Base-by-base conservation (phyloP, 768 basidiomycete species). In the Pilatotrama ljubarskyi region DNA sequence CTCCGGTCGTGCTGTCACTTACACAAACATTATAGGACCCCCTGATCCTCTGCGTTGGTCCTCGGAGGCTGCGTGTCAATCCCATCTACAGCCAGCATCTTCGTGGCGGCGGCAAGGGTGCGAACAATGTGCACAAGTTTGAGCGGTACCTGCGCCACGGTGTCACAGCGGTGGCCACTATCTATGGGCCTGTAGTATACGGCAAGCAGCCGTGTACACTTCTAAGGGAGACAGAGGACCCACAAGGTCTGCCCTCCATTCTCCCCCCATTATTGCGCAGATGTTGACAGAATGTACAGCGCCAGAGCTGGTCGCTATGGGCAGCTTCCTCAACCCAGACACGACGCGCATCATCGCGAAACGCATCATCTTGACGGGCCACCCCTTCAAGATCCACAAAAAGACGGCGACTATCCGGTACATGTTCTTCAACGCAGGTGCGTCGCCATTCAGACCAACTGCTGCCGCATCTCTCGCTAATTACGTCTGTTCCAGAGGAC, bases 101-200 rank as follows among this genome's bases (percentile, higher is more conserved):
- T 3, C 84, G 87, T 7, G 95, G 94, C 13, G 94, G 94, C 17
- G 92, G 91, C 15, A 91, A 88, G 72, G 94, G 95, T 11, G 80
- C 86, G 42, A 99, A 99, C 79, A 98, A 98, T 67, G 94, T 97
- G 2, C 95, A 98, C 80, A 99, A 98, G 69, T 95, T 90, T 55
- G 93, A 97, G 75, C 85, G 91, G 32, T 99, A 86, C 74, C 79
- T 98, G 26, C 84, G 90, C 41, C 93, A 92, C 67, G 91, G 95
- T 5, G 76, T 79, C 32, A 90, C 91, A 3, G 83, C 77, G 57
- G 90, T 98, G 20, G 95, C 91, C 3, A 96, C 94, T 6, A 83
- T 85, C 1, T 99, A 93, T 69, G 94, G 90, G 5, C 94, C 96
- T 1, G 85, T 95, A 38, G 80, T 84, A 3, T 97, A 97, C 64